Evolutionary conservation across 2,329 filamentous ascomycete genomes (phyloP).

Genomic region (Chrysoporthe puriensis): DNA sequence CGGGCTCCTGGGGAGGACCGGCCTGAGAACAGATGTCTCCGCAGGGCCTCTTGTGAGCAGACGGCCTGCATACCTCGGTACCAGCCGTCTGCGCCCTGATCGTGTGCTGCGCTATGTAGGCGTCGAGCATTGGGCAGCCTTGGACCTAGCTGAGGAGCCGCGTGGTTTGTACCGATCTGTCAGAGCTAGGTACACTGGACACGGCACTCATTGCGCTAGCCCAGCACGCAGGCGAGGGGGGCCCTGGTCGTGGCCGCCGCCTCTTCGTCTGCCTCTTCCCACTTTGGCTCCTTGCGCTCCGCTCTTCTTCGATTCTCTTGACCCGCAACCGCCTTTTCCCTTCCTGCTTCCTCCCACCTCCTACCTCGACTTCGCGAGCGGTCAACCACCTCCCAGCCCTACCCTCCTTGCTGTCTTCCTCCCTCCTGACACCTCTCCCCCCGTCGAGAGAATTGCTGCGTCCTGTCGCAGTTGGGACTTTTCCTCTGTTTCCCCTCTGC

Average conservation of each 20-base stretch:
- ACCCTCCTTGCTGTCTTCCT: neutral
- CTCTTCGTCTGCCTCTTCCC: slow-evolving; percentile 24
- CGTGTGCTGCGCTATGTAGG: neutral
- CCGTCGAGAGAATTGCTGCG: neutral
- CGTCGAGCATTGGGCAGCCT: neutral
- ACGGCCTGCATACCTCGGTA: neutral
- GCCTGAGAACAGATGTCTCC: neutral
- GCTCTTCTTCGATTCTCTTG: slow-evolving; percentile 13
- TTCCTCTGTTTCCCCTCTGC: neutral
- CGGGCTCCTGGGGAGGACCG: neutral
- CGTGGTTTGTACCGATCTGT: slow-evolving; percentile 8
- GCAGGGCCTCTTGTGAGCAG: neutral
- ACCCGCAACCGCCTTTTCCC: slow-evolving; percentile 22
- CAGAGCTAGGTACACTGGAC: slow-evolving; percentile 22
- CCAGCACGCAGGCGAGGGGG: slow-evolving; percentile 27
- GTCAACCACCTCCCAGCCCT: slow-evolving; percentile 15
- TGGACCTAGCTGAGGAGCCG: slow-evolving; percentile 12
- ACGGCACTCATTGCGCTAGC: slow-evolving; percentile 29
- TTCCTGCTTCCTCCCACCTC: slow-evolving; percentile 14
- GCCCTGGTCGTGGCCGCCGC: slow-evolving; percentile 29
- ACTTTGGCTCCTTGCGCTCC: slow-evolving; percentile 21
- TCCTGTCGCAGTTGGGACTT: neutral
- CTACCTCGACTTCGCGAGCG: slow-evolving; percentile 11
- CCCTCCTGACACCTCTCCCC: neutral
- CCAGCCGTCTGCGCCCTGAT: neutral